Base-by-base conservation (phyloP, 2,329 filamentous ascomycete genomes). In the Trichoderma sp. region DNA sequence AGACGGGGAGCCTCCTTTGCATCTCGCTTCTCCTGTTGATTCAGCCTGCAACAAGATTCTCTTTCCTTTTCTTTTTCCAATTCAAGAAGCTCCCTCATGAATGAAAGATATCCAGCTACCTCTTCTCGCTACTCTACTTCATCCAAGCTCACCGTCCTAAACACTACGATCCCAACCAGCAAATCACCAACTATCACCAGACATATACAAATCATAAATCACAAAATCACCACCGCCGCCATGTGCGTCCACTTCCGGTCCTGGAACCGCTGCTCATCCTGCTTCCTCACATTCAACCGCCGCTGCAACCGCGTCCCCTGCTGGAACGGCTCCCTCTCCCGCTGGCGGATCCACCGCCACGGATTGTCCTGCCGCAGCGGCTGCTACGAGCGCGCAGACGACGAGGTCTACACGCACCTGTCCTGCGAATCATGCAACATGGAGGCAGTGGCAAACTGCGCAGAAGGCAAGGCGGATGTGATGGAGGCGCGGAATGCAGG, bases 231-330 rank as follows among this genome's bases (percentile, higher is more conserved):
- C 56, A 4, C 34, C 15, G 18, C 26, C 24, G n/a, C 30, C 56
- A 76, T 76, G 74, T 75, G 74, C 58, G 68, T 73, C 61, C 70
- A 72, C 65, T 75, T 73, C 58, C 56, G 62, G 61, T 70, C 71
- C 39, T 71, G 73, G 70, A 73, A 73, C 72, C 39, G 39, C 71
- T 76, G 74, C 71, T 71, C 73, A 36, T 62, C 64, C 21, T 76
- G 74, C 66, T 32, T 57, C 32, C 63, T 68, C 64, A 71, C 67
- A n/a, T 73, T 73, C 72, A 70, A 70, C 66, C 68, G 57, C 63
- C 73, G 68, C 56, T 24, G 66, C 73, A 72, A 73, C 62, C 73
- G 57, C 62, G 73, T 75, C 24, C 73, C 74, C 63, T 75, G 74
- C 73, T 74, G 74, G 73, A 74, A 74, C 71, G 72, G 73, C 66